phyloP scores from a whole-genome alignment of 164 flowering plant species.

The Chimonanthus salicifolius region DNA sequence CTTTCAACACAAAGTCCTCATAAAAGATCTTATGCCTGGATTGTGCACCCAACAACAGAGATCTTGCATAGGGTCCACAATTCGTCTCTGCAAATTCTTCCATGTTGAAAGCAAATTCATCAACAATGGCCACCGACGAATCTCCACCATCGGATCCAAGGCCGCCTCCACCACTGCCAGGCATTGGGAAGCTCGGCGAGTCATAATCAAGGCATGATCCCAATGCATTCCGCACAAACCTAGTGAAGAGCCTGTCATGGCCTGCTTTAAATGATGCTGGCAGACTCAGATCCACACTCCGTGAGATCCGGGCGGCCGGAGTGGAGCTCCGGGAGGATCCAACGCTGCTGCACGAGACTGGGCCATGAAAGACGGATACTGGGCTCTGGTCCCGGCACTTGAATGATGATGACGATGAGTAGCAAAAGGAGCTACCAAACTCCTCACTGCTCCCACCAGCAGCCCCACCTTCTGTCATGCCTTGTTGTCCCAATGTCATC shows the following conservation, averaged over 20 bases:
- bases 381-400: constrained; percentile 78
- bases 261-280: constrained; percentile 22
- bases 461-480: constrained; percentile 35
- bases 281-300: constrained; percentile 21
- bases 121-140: constrained; percentile 25
- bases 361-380: constrained; percentile 81
- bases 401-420: constrained; percentile 41
- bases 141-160: constrained; percentile 6
- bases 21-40: constrained; percentile 58
- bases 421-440: constrained; percentile 51
- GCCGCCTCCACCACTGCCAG: constrained; percentile 51
- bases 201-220: constrained; percentile 72
- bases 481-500: constrained; percentile 49
- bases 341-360: constrained; percentile 47
- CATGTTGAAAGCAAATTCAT: constrained; percentile 73
- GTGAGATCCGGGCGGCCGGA: constrained; percentile 29
- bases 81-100: constrained; percentile 48
- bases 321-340: constrained; percentile 56
- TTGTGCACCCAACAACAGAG: constrained; percentile 61
- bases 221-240: constrained; percentile 62
- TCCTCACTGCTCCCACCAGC: constrained; percentile 31
- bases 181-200: constrained; percentile 33
- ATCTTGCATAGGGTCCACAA: constrained; percentile 48
- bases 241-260: constrained; percentile 50
- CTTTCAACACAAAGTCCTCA: constrained; percentile 75